Evolutionary conservation across 2,329 filamentous ascomycete species (phyloP).

Genomic region (Phoma sp.): DNA sequence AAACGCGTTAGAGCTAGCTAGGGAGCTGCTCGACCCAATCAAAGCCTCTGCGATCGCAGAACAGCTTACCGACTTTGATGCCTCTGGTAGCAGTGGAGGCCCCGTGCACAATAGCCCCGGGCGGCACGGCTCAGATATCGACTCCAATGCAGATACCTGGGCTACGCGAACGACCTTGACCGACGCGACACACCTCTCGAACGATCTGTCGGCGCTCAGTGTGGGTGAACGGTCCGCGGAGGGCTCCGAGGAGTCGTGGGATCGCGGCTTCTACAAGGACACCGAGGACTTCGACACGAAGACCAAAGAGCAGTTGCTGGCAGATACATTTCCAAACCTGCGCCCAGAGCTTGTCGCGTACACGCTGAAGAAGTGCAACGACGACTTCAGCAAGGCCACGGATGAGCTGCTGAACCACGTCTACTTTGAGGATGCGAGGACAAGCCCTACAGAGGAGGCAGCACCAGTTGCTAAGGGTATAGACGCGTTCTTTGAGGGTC

Average conservation of each 20-base stretch:
- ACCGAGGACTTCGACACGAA: constrained; percentile 60
- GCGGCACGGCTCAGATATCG: constrained; percentile 33
- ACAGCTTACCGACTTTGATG: constrained; percentile 79
- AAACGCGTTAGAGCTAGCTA: constrained; percentile 60
- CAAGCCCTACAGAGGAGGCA: constrained; percentile 52
- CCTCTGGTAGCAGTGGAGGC: constrained; percentile 70
- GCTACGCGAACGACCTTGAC: constrained; percentile 56
- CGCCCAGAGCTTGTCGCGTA: constrained; percentile 70
- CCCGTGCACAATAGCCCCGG: constrained; percentile 24
- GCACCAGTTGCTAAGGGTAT: constrained; percentile 68
- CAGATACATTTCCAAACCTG: constrained; percentile 74
- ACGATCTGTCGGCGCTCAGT: constrained; percentile 53
- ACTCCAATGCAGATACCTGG: constrained; percentile 49
- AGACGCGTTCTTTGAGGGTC: constrained; percentile 77
- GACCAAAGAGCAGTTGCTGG: constrained; percentile 69
- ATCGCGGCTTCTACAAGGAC: constrained; percentile 45
- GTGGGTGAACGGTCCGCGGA: constrained; percentile 25
- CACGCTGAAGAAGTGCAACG: constrained; percentile 71
- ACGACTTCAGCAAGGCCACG: constrained; percentile 73
- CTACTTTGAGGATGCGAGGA: constrained; percentile 73
- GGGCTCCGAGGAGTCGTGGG: constrained; percentile 32
- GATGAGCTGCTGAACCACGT: constrained; percentile 83
- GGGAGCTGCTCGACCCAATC: constrained; percentile 68
- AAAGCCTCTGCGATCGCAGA: constrained; percentile 70
- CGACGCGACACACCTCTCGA: constrained; percentile 59